Evolutionary conservation across 495 filamentous ascomycete genomes (phyloP).

Genomic region (Penicillium taxi): DNA sequence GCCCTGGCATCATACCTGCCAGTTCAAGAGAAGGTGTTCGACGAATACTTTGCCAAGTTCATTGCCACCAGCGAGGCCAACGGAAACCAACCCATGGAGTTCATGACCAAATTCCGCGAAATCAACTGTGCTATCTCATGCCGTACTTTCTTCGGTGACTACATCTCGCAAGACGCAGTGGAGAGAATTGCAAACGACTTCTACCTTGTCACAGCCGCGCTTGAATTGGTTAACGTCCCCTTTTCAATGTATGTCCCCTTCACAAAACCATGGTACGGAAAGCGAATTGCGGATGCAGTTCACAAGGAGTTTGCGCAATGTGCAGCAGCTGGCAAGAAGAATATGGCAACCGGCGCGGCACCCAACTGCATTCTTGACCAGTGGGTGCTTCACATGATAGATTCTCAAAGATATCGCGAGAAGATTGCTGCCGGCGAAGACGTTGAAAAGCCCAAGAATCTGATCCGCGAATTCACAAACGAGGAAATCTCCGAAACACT

Average conservation of each 20-base stretch:
- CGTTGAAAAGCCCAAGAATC: conserved; percentile 62
- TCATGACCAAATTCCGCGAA: conserved; percentile 83
- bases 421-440: conserved; percentile 55
- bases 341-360: conserved; percentile 75
- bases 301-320: conserved; percentile 78
- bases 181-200: conserved; percentile 95
- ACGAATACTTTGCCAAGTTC: conserved; percentile 70
- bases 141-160: conserved; percentile 45
- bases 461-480: conserved; percentile 77
- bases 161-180: conserved; percentile 46
- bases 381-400: conserved; percentile 77
- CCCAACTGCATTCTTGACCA: conserved; percentile 82
- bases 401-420: conserved; percentile 64
- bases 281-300: conserved; percentile 79
- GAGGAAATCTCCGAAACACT: conserved; percentile 85
- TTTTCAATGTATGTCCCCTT: conserved; percentile 75
- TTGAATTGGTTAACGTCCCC: conserved; percentile 94
- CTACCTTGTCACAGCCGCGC: conserved; percentile 83
- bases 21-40: conserved; percentile 76
- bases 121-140: conserved; percentile 86
- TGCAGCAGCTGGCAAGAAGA: conserved; percentile 75
- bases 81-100: conserved; percentile 57
- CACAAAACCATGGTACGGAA: conserved; percentile 88
- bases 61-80: conserved; percentile 55
- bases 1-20: conserved; percentile 81